phyloP scores from a whole-genome alignment of 31 red algal genomes.

The Odonthalia washingtoniensis region DNA sequence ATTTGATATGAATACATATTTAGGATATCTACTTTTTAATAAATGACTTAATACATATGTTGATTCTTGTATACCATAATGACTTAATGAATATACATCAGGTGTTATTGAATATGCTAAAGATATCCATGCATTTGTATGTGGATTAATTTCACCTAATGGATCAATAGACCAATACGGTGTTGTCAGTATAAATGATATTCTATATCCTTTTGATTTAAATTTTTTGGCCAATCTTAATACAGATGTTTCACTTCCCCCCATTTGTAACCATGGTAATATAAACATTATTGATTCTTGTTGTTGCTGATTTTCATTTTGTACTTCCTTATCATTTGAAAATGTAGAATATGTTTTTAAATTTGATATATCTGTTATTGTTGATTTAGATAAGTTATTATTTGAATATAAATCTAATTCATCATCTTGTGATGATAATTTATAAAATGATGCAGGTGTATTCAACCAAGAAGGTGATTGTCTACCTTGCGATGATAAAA shows the following conservation, averaged over 20 bases:
- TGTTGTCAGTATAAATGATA: slow-evolving; percentile 70
- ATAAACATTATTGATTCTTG: slow-evolving; percentile 67
- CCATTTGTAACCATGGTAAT: slow-evolving; percentile 78
- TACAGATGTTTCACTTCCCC: slow-evolving; percentile 62
- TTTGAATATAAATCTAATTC: too few species aligned
- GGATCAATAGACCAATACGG: slow-evolving; percentile 64
- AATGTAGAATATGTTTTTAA: too few species aligned
- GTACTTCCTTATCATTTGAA: too few species aligned
- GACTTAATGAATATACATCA: slow-evolving; percentile 55
- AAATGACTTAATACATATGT: slow-evolving; percentile 35
- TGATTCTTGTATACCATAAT: slow-evolving; percentile 24
- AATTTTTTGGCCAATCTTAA: slow-evolving; percentile 52
- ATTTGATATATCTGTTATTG: too few species aligned
- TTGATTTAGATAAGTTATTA: too few species aligned
- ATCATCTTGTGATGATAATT: too few species aligned
- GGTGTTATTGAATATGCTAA: slow-evolving; percentile 44
- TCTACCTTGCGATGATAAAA: too few species aligned
- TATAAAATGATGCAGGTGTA: too few species aligned
- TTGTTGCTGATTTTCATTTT: too few species aligned
- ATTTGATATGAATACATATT: slow-evolving; percentile 60
- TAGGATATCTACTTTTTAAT: slow-evolving; percentile 46
- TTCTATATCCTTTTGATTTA: slow-evolving; percentile 28
- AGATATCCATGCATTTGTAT: slow-evolving; percentile 56
- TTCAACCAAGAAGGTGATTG: too few species aligned
- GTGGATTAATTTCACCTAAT: slow-evolving; percentile 42